phyloP scores from a whole-genome alignment of 2,329 filamentous ascomycete species.

The Fusarium bactridioides region DNA sequence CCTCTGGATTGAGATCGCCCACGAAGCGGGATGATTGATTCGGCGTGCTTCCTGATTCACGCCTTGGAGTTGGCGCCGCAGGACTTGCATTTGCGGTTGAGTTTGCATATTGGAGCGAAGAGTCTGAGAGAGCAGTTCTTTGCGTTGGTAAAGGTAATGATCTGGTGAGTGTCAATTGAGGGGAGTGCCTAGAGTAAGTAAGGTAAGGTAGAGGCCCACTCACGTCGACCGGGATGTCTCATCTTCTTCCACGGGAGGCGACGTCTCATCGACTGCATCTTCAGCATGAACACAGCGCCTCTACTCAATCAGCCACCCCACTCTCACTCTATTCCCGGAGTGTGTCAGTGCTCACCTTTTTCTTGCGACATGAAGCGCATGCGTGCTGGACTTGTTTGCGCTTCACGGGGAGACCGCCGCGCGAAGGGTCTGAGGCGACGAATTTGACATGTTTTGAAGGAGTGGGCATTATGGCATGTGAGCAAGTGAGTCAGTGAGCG shows the following conservation, averaged over 20 bases:
- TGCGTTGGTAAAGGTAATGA: slow-evolving; percentile 13
- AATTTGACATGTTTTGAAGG: slow-evolving; percentile 58
- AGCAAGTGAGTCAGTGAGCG: neutral
- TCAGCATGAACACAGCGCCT: slow-evolving; percentile 56
- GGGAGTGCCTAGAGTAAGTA: neutral
- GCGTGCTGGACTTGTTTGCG: slow-evolving; percentile 67
- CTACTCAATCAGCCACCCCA: slow-evolving; percentile 35
- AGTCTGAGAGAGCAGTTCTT: slow-evolving; percentile 4
- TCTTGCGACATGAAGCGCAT: slow-evolving; percentile 62
- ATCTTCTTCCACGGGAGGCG: slow-evolving; percentile 24
- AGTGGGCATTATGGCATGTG: slow-evolving; percentile 25
- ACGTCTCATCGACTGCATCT: slow-evolving; percentile 42
- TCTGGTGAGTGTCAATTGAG: slow-evolving; percentile 5
- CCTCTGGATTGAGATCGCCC: slow-evolving; percentile 67
- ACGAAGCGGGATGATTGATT: slow-evolving; percentile 58
- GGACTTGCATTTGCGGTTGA: neutral
- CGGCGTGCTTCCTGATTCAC: slow-evolving; percentile 34
- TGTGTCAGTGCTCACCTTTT: slow-evolving; percentile 53
- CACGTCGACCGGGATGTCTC: slow-evolving; percentile 45
- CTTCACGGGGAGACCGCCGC: slow-evolving; percentile 63
- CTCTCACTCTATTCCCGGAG: too few relatives aligned
- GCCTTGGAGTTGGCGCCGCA: neutral
- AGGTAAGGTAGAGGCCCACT: slow-evolving; percentile 15
- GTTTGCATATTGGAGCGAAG: slow-evolving; percentile 1
- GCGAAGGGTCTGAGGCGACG: slow-evolving; percentile 60